Conservation (phyloP, 1,284 basidiomycete species). For the Agroathelia rolfsii region DNA sequence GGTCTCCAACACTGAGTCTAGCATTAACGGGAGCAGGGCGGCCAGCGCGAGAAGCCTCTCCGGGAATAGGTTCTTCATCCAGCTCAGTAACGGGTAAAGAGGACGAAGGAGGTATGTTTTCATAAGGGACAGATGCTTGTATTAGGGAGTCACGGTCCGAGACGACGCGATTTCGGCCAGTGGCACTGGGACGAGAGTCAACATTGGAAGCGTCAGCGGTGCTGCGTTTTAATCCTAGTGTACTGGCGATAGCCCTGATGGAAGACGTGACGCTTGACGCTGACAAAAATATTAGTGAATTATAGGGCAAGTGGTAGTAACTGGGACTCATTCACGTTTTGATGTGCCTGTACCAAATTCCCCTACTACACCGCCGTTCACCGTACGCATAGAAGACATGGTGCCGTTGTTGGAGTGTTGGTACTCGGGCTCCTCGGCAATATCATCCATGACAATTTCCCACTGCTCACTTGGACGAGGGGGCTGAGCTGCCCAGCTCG, state of each 20-base stretch:
- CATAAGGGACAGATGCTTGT: neutral
- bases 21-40: slow-evolving; percentile 46
- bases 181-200: slow-evolving; percentile 20
- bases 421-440: slow-evolving; percentile 50
- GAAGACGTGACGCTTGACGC: slow-evolving; percentile 52
- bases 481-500: slow-evolving; percentile 18
- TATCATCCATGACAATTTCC: slow-evolving; percentile 71
- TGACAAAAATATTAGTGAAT: slow-evolving; percentile 17
- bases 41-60: slow-evolving; percentile 44
- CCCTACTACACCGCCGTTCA: slow-evolving; percentile 26
- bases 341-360: slow-evolving; percentile 63
- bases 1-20: slow-evolving; percentile 40
- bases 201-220: slow-evolving; percentile 14
- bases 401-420: slow-evolving; percentile 41
- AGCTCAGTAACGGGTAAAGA: slow-evolving; percentile 33
- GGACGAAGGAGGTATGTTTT: slow-evolving; percentile 32
- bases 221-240: slow-evolving; percentile 54
- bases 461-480: slow-evolving; percentile 61
- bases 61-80: slow-evolving; percentile 42
- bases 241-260: slow-evolving; percentile 57
- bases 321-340: slow-evolving; percentile 41
- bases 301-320: slow-evolving; percentile 11
- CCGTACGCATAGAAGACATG: slow-evolving; percentile 34
- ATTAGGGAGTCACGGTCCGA: too few relatives aligned
- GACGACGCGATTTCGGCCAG: too few relatives aligned